phyloP scores from a whole-genome alignment of 2,329 filamentous ascomycete genomes.

The Ophiocordyceps camponoti-rufipedis region DNA sequence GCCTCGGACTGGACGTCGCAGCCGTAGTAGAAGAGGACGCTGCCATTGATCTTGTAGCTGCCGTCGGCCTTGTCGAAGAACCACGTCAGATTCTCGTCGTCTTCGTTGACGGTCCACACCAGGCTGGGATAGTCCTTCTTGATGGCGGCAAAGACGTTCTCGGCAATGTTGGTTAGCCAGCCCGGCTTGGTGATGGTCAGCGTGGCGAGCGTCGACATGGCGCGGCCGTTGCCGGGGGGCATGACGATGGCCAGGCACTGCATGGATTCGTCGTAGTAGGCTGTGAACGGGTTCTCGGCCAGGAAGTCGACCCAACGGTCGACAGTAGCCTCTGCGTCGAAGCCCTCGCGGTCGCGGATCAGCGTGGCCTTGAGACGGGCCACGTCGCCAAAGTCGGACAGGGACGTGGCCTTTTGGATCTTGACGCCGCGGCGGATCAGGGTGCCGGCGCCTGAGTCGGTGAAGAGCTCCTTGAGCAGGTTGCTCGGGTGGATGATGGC shows the following conservation, averaged over 20 bases:
- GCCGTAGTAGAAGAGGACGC: constrained; percentile 94
- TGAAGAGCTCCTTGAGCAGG: constrained; percentile 92
- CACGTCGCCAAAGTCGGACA: constrained; percentile 60
- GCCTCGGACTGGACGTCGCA: constrained; percentile 59
- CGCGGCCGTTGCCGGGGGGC: constrained; percentile 45
- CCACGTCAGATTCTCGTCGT: constrained; percentile 94
- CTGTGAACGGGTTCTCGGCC: constrained; percentile 62
- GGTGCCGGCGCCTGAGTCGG: constrained; percentile 85
- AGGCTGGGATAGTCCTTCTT: constrained; percentile 87
- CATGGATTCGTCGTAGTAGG: constrained; percentile 89
- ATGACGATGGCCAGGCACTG: constrained; percentile 82
- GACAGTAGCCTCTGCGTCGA: constrained; percentile 68
- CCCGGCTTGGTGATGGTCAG: constrained; percentile 87
- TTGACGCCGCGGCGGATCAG: constrained; percentile 85
- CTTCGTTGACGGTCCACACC: constrained; percentile 90
- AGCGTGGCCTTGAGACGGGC: constrained; percentile 66
- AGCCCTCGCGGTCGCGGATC: constrained; percentile 60
- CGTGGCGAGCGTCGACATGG: constrained; percentile 69
- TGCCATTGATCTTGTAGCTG: constrained; percentile 67
- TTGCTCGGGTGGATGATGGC: constrained; percentile 95
- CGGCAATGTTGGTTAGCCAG: constrained; percentile 86
- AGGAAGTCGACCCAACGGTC: constrained; percentile 74
- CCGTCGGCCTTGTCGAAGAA: constrained; percentile 96
- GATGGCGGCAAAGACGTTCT: constrained; percentile 85
- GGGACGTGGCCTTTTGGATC: constrained; percentile 52